These are phyloP conservation scores for Backusella parvicylindrica DNA, from an alignment of 192 early-diverging fungal species.

Conservation along the genomic window DNA sequence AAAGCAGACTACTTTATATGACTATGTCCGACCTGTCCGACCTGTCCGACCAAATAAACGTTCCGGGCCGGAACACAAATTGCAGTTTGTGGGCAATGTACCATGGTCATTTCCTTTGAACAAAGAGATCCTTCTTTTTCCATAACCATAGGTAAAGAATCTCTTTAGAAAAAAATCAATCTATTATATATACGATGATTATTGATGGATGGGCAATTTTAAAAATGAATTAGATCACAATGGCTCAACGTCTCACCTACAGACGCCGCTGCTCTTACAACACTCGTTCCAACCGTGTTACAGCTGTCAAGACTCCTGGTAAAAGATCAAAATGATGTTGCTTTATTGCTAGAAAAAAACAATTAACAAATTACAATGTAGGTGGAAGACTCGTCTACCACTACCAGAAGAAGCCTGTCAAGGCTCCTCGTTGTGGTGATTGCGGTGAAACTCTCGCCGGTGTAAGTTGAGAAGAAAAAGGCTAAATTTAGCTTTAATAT, in stretches of 20 bases:
- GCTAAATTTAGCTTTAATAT: no score
- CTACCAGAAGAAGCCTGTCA: constrained; percentile 91
- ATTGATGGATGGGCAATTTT: neutral
- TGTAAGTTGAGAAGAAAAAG: constrained; percentile 47
- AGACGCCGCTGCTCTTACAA: constrained; percentile 84
- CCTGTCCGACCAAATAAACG: neutral
- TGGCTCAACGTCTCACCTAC: constrained; percentile 84
- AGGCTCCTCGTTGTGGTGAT: constrained; percentile 95
- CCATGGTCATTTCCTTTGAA: neutral
- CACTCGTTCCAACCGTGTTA: constrained; percentile 86
- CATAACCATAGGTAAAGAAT: constrained; percentile 14
- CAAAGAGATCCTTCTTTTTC: constrained; percentile 20
- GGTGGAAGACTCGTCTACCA: constrained; percentile 90
- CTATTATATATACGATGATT: neutral
- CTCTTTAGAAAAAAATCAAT: constrained; percentile 3
- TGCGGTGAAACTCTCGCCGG: constrained; percentile 89
- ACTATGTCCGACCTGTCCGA: neutral
- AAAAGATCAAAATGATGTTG: neutral
- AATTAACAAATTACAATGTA: neutral
- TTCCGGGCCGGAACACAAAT: neutral
- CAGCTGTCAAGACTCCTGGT: constrained; percentile 87
- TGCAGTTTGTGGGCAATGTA: neutral
- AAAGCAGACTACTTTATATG: neutral
- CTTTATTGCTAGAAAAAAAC: neutral
- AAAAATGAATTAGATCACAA: constrained; percentile 28